Evolutionary conservation across 306 rosid genomes (phyloP), one percentile per base, ranked within the genome.

Genomic region (Cucumis melo): DNA sequence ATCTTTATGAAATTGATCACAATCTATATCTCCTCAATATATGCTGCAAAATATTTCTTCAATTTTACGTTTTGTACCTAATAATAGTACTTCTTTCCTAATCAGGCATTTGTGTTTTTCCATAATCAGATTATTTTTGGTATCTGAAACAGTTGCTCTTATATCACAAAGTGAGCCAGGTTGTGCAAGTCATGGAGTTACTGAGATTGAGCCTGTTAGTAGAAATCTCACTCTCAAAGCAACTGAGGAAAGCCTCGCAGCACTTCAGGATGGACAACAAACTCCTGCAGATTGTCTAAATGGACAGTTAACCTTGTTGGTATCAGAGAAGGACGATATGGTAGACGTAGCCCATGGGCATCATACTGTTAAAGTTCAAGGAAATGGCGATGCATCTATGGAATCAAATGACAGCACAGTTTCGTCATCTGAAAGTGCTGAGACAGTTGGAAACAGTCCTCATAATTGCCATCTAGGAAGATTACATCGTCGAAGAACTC

Each of bases 401-500:
- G 86, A 78, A 32, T 79, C 82, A 41, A 80, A 81, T 79, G 81
- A 85, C 81, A 73, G 76, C 73, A 82, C 82, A 72, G n/a, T 63
- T 84, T 74, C 71, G 73, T 86, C 82, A 44, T 85, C 85, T 39
- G 87, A 84, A 59, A 85, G 86, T 78, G 73, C 53, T 8, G 86
- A 85, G 65, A 84, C 79, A 67, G 81, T 41, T 73, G 87, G 83
- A 20, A 73, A 81, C 75, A 81, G 80, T 82, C 86, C 50, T 81
- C 81, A 77, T 48, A 89, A 86, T 79, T 82, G 75, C 78, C 84
- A 82, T 83, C 79, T 50, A 51, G 88, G 85, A 66, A 86, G 81
- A 78, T 85, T 82, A 54, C 87, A 82, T 64, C 94, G 90, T 66
- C 85, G 88, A 87, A 90, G 82, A 81, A 83, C 84, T 42, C 89